Base-by-base conservation (phyloP, 1,284 basidiomycete species). In the Ganoderma resinaceum region DNA sequence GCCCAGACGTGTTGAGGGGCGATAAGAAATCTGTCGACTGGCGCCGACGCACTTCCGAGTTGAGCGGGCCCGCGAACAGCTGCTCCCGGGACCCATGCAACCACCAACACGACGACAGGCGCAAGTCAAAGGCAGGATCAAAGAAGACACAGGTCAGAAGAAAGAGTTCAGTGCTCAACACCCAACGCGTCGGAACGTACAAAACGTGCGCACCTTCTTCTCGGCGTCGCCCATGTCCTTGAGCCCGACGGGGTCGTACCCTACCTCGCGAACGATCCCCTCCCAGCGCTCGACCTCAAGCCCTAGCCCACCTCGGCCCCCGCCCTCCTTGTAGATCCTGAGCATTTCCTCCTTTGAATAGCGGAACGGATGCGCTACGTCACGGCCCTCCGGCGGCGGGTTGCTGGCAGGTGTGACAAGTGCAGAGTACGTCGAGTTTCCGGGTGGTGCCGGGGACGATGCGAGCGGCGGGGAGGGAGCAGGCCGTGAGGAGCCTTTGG, bases 301-400 rank as follows among this genome's bases (percentile, higher is more conserved):
- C 49, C 93, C 94, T 33, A 95, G 85, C 57, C 89, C 89, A 67
- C 88, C 86, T 79, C 87, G 87, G 67, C 92, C 89, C 69, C 89
- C 89, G 64, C 90, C 90, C 73, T 95, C 94, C 78, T 88, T 93
- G 81, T 93, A 96, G 72, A 96, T 91, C 79, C 87, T 86, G 66
- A 96, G 85, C 82, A 97, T 86, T 71, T 95, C 93, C 71, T 96
- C 94, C 78, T 91, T 93, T 18, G 91, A 90, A 82, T 96, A 97
- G 77, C 91, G 87, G 84, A 96, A 96, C 29, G 95, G 94, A 77
- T 91, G 87, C 61, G 83, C 82, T 60, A 89, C 86, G 76, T 93
- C 91, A 65, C 82, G 85, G 74, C 83, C 86, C 73, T 87, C 89
- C 70, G 80, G 82, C 65, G 84, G 82, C 52, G 81, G 80, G 66